Evolutionary conservation across 1,284 basidiomycete species (phyloP).

Genomic region (Chondrostereum purpureum): DNA sequence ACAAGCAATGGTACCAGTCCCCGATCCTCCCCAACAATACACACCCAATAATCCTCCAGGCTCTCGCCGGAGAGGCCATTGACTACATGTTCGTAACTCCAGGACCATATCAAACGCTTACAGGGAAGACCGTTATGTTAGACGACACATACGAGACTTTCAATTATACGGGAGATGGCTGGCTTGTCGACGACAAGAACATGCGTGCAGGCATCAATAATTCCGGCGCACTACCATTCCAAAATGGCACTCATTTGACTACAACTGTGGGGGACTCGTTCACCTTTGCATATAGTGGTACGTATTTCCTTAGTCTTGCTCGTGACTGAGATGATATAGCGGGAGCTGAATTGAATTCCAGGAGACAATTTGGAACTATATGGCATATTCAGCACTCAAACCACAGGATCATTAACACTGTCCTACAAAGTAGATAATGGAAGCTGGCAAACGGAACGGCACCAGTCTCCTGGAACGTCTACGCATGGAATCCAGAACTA

Average conservation of each 20-base stretch:
- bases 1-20: constrained; percentile 19
- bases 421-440: not conserved
- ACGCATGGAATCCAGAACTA: not conserved
- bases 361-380: not conserved
- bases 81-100: constrained; percentile 17
- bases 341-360: too few species aligned
- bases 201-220: constrained; percentile 11
- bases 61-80: constrained; percentile 11
- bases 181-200: constrained; percentile 10
- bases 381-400: not conserved
- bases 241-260: constrained; percentile 17
- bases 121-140: constrained; percentile 12
- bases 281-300: constrained; percentile 19
- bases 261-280: constrained; percentile 16
- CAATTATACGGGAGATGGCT: constrained; percentile 15
- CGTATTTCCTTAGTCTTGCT: constrained; percentile 2
- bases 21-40: constrained; percentile 14
- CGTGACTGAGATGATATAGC: too few species aligned
- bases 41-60: constrained; percentile 15
- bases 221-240: constrained; percentile 16
- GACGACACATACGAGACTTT: constrained; percentile 16
- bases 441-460: not conserved
- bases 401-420: not conserved
- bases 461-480: not conserved
- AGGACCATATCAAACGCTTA: constrained; percentile 11